phyloP scores from a whole-genome alignment of 257 asterid genomes.

The Henckelia pumila region DNA sequence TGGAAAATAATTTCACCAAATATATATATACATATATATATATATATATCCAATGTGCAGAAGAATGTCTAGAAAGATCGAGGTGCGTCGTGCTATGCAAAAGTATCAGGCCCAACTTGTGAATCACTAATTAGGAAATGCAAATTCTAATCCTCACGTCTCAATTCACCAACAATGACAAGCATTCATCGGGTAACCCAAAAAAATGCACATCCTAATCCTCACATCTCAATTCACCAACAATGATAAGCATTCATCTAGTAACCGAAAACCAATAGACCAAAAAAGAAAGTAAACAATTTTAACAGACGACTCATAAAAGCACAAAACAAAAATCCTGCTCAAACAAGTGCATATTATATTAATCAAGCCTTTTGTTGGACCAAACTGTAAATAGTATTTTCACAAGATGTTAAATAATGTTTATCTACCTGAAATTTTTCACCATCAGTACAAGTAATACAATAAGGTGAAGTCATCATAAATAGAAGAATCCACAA shows the following conservation, averaged over 20 bases:
- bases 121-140: slow-evolving; percentile 6
- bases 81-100: slow-evolving; percentile 3
- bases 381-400: slow-evolving; percentile 2
- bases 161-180: not conserved
- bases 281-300: not conserved
- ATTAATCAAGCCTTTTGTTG: not conserved
- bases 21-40: no score
- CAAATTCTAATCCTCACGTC: not conserved
- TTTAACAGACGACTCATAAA: not conserved
- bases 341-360: no score
- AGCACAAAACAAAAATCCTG: not conserved
- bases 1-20: slow-evolving; percentile 5
- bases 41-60: not conserved
- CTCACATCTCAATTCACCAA: not conserved
- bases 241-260: not conserved
- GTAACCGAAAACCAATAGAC: not conserved
- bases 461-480: not conserved
- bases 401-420: not conserved
- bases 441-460: slow-evolving; percentile 14
- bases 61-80: not conserved
- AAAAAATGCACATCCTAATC: slow-evolving; percentile 1
- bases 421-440: slow-evolving; percentile 13
- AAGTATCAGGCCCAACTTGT: not conserved
- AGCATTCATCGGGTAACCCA: not conserved
- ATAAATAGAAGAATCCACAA: slow-evolving; percentile 18